Conservation (phyloP, 257 asterid genomes). For the Scutellaria baicalensis region DNA sequence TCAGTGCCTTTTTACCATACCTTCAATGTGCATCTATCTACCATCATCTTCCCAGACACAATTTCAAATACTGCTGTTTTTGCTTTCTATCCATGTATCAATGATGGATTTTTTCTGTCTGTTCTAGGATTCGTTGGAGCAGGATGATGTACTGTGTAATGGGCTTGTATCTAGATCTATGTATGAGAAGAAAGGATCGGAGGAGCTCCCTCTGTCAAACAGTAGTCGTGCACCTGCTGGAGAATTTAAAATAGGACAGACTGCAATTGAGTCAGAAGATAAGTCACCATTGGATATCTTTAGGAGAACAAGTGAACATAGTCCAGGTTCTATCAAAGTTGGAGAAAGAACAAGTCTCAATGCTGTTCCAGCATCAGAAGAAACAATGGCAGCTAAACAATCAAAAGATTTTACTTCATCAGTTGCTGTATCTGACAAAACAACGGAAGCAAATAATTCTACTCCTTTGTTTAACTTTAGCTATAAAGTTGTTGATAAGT, state of each 20-base stretch:
- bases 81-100: background rate
- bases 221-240: constrained; percentile 25
- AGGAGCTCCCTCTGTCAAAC: constrained; percentile 13
- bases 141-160: constrained; percentile 37
- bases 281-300: constrained; percentile 18
- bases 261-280: constrained; percentile 18
- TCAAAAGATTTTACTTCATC: constrained; percentile 19
- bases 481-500: constrained; percentile 25
- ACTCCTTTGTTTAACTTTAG: constrained; percentile 30
- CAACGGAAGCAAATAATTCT: constrained; percentile 31
- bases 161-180: constrained; percentile 28
- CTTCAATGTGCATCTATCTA: background rate
- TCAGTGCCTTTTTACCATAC: background rate
- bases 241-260: constrained; percentile 16
- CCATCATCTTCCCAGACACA: background rate
- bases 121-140: constrained; percentile 45
- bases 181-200: constrained; percentile 22
- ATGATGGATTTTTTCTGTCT: background rate
- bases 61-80: background rate
- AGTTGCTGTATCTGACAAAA: constrained; percentile 19
- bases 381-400: constrained; percentile 17
- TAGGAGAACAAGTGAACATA: constrained; percentile 19
- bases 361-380: constrained; percentile 13
- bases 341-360: constrained; percentile 24
- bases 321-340: constrained; percentile 9